Conservation (phyloP, 768 basidiomycete genomes). For the Stropharia rugosoannulata region DNA sequence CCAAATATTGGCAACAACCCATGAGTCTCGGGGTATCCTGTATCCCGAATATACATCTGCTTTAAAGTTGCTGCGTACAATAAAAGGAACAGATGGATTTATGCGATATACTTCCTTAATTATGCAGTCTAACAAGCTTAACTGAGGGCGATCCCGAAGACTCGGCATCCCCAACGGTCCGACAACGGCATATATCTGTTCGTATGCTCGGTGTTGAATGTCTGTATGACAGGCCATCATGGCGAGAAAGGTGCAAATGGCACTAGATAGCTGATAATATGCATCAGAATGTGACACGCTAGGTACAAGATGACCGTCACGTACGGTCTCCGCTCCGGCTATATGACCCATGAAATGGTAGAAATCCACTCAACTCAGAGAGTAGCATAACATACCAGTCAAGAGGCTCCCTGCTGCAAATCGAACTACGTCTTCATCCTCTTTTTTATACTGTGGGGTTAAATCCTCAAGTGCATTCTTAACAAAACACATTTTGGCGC, state of each 20-base stretch:
- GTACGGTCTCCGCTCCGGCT: not conserved
- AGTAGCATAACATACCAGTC: not conserved
- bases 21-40: too few species aligned
- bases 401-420: not conserved
- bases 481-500: not conserved
- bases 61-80: too few species aligned
- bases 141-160: not conserved
- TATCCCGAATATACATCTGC: too few species aligned
- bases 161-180: not conserved
- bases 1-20: not conserved
- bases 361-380: not conserved
- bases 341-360: not conserved
- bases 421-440: not conserved
- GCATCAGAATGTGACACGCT: not conserved
- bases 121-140: not conserved
- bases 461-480: not conserved
- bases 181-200: not conserved
- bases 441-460: not conserved
- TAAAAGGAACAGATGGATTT: too few species aligned
- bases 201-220: not conserved
- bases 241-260: not conserved
- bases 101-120: too few species aligned
- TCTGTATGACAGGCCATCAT: not conserved
- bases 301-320: not conserved
- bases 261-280: not conserved